Evolutionary conservation across 2,329 filamentous ascomycete genomes (phyloP), one percentile per base, ranked within the genome.

Genomic region (Aspergillus piperis): DNA sequence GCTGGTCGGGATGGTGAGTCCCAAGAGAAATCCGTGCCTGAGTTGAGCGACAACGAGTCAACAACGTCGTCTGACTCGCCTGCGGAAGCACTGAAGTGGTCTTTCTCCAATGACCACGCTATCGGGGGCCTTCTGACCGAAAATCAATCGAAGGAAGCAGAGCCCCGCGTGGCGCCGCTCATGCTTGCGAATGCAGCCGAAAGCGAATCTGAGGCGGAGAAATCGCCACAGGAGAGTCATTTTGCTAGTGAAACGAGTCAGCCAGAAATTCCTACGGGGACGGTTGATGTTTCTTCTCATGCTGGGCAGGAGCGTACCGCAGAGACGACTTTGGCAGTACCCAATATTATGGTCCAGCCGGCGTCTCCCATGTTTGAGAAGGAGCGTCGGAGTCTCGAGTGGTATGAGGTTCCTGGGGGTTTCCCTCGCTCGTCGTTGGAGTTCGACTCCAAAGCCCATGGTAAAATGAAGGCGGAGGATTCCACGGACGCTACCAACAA

Each of bases 391-490:
- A 75, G 77, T 61, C 68, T 72, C 59, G 70, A 78, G 61, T 75
- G 78, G 55, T 82, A 84, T 42, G 80, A 80, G 42, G 74, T 88
- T 15, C 88, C 88, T 8, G 88, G 87, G 7, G 82, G 81, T 0
- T 90, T 88, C 63, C 85, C 85, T 1, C 64, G 66, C 15, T 63
- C 70, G 5, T 65, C 64, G 8, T 65, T 72, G 21, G 70, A 73
- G 30, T 59, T 63, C 7, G 63, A 61, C 32, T 51, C 60, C 10
- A 44, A 51, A 17, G 41, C 6, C 8, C 8, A 17, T 39, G 27
- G 8, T 27, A 55, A 54, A 38, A 47, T 47, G 56, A 55, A 63
- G 52, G 27, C 47, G 38, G 62, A 57, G 23, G 47, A 55, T n/a
- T 13, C 50, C 39, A 47, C 42, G 32, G n/a, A 32, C 21, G 39